Base-by-base conservation (phyloP, 331 rosid species). In the Saraca asoca region DNA sequence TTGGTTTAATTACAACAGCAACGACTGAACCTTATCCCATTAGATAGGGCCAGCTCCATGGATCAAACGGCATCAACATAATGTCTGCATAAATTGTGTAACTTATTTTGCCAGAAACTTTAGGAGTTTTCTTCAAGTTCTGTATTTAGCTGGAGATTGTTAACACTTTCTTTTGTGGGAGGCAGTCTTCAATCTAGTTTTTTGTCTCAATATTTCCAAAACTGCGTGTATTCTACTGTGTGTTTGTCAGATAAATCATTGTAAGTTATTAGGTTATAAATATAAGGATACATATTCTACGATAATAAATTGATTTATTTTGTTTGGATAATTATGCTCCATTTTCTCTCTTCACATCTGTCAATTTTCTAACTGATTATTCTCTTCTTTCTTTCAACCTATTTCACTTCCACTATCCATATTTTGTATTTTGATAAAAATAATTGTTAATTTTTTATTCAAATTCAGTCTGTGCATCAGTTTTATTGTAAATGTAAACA, bases 281-380 rank as follows among this genome's bases (percentile, higher is more conserved):
- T 5, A 46, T 37, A 16, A 14, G 14, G 14, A 9, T 4, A 57
- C 35, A 58, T 58, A 52, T 48, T 7, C 39, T n/a, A 29, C 48
- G 45, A 67, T 24, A 43, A 54, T 67, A 46, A 55, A 60, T 60
- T 46, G 69, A 18, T 34, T 38, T 46, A n/a, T 63, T 55, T 17
- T 17, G 41, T 33, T 72, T 72, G 58, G 38, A 51, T 56, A 55
- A 7, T 49, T 52, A 8, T 45, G 0, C 18, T 16, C 0, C 14
- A 45, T n/a, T 61, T 39, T n/a, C n/a, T n/a, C n/a, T n/a, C n/a
- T n/a, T n/a, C n/a, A n/a, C n/a, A n/a, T n/a, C n/a, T n/a, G n/a
- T n/a, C n/a, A n/a, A n/a, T n/a, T n/a, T n/a, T 39, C 10, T 7
- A 24, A 24, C 31, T 24, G 1, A 24, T 3, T 1, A 3, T 3